Conservation (phyloP, 2,329 filamentous ascomycete species). For the Helotiales sp. region DNA sequence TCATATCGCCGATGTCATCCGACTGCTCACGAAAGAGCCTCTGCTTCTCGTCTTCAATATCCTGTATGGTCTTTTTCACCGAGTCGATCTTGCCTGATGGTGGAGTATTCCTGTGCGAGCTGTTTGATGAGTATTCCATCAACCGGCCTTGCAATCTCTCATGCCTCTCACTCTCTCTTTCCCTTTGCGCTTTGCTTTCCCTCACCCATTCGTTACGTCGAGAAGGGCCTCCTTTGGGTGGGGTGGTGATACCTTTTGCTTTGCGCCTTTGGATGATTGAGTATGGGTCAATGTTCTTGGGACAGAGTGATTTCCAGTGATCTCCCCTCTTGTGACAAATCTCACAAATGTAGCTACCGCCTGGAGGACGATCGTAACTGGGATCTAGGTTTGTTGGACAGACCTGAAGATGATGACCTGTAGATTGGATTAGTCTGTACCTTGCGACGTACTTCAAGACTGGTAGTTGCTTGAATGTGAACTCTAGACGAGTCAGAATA, state of each 20-base stretch:
- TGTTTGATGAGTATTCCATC: background rate
- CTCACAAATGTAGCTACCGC: conserved; percentile 43
- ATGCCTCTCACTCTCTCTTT: background rate
- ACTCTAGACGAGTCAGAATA: background rate
- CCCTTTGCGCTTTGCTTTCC: background rate
- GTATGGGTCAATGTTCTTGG: conserved; percentile 41
- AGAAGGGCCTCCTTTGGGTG: background rate
- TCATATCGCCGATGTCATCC: conserved; percentile 4
- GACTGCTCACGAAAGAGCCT: conserved; percentile 9
- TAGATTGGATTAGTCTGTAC: background rate
- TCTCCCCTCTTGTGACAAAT: conserved; percentile 44
- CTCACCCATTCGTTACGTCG: background rate
- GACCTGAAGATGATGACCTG: conserved; percentile 48
- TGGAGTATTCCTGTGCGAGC: background rate
- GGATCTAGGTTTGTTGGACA: conserved; percentile 53
- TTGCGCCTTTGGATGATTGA: conserved; percentile 46
- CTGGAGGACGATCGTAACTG: conserved; percentile 44
- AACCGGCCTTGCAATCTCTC: background rate
- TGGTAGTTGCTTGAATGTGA: background rate
- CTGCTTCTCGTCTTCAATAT: conserved; percentile 7
- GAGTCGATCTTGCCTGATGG: background rate
- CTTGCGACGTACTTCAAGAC: background rate
- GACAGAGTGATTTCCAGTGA: conserved; percentile 48
- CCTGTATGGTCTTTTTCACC: background rate
- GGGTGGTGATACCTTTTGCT: conserved; percentile 17